Conservation (phyloP, 805 yeast species). For the Kazachstania martiniae region DNA sequence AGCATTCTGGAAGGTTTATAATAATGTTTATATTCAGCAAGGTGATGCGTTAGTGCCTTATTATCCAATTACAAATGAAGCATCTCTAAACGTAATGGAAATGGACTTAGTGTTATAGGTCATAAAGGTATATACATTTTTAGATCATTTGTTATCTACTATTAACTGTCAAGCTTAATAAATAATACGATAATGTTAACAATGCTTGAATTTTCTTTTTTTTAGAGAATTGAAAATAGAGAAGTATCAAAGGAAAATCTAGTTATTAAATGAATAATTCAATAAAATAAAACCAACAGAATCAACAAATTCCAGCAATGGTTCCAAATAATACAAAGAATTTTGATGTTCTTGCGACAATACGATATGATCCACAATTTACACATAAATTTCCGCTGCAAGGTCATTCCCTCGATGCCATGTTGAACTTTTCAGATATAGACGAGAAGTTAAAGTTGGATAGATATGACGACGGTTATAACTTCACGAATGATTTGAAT, state of each 20-base stretch:
- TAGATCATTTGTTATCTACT: not conserved
- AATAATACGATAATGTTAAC: no score
- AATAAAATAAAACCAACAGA: not conserved
- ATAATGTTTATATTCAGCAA: conserved; percentile 61
- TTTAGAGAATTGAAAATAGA: no score
- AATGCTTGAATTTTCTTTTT: no score
- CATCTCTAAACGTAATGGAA: conserved; percentile 34
- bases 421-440: not conserved
- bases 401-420: no score
- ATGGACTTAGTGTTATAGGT: conserved; percentile 32
- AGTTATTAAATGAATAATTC: no score
- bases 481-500: no score
- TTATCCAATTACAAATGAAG: conserved; percentile 49
- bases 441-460: not conserved
- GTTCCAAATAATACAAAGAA: not conserved
- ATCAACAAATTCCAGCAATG: no score
- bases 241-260: no score
- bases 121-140: no score
- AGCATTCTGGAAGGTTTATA: conserved; percentile 80
- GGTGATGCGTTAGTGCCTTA: conserved; percentile 72
- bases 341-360: conserved; percentile 56
- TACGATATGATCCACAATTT: conserved; percentile 63
- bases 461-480: conserved; percentile 2
- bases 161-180: no score
- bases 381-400: conserved; percentile 1